Base-by-base conservation (phyloP, 1,284 basidiomycete genomes). In the Ceratorhiza oryzae-sativae region DNA sequence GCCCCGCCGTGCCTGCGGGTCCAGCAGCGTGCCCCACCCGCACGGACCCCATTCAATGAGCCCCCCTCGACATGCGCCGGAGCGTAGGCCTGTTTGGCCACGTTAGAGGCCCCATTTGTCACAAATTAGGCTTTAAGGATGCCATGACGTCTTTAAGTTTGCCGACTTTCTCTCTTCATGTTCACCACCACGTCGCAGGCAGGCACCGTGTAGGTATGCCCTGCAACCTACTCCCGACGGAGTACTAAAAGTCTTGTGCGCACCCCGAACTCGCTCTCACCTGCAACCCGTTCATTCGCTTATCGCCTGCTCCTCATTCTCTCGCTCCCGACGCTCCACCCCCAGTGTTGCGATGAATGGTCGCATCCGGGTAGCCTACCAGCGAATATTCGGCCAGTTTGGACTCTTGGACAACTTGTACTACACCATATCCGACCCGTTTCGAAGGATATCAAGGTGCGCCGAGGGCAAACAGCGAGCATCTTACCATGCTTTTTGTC, bases 151-250 rank as follows among this genome's bases (percentile, higher is more conserved):
- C 53, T 56, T 58, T 46, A 23, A 25, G 49, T 53, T 70, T 20
- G 13, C 36, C 34, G 20, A 39, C 23, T 49, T 51, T 53, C 39
- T 46, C 41, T 42, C 20, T 48, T 27, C 65, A 70, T 70, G 53
- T 55, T 34, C 27, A 70, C 65, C 39, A 70, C 65, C 65, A 70
- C 65, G 65, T 70, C 51, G 65, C 39, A 58, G 65, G 39, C 10
- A 23, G 65, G 65, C 53, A 70, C 65, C 53, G 65, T 58, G 65
- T 70, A 70, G 65, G 65, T 25, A 58, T 70, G 65, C 65, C 65
- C 65, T 70, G 53, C 65, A 58, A 70, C 65, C 65, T 70, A 41
- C 65, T 42, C 25, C 55, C 12, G 45, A 39, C 53, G 41, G 18
- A 41, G 36, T 20, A 23, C 39, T 46, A 70, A 58, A 70, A 55